Conservation (phyloP, 805 yeast species). For the Danielozyma ontarioensis region DNA sequence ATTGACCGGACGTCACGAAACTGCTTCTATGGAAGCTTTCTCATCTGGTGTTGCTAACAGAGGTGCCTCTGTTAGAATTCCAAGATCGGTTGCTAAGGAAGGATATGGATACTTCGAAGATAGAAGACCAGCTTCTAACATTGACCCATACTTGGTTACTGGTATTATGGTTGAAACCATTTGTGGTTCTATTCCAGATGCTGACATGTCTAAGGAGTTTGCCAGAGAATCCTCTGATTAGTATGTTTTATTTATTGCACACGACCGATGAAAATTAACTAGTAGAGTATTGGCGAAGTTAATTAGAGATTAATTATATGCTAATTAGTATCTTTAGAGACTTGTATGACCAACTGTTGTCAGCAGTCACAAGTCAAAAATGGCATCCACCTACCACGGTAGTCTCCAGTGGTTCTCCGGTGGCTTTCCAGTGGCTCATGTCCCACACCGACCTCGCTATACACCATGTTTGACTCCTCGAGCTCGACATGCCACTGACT, state of each 20-base stretch:
- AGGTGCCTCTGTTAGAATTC: constrained; percentile 98
- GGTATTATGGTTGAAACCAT: constrained; percentile 98
- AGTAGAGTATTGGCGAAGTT: too few species aligned
- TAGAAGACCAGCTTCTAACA: constrained; percentile 99
- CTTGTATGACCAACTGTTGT: too few species aligned
- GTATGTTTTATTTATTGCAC: constrained; percentile 1
- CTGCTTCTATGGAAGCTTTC: constrained; percentile 88
- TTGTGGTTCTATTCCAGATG: constrained; percentile 90
- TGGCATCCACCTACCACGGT: too few species aligned
- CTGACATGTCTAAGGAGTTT: constrained; percentile 88
- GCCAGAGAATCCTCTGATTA: constrained; percentile 58
- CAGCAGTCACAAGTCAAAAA: too few species aligned
- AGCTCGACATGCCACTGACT: too few species aligned
- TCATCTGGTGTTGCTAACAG: constrained; percentile 99
- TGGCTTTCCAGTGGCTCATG: too few species aligned
- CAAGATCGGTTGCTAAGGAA: constrained; percentile 97
- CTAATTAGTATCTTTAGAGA: too few species aligned
- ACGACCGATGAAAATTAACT: too few species aligned
- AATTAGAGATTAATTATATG: too few species aligned
- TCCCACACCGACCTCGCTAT: too few species aligned
- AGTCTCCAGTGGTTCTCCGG: too few species aligned
- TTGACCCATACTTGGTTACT: constrained; percentile 97
- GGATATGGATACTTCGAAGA: constrained; percentile 99
- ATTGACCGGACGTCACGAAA: constrained; percentile 97
- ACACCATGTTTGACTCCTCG: too few species aligned